These are phyloP conservation scores for Pseudozyma hubeiensis DNA, from an alignment of 1,284 basidiomycete genomes.

Conservation along the genomic window DNA sequence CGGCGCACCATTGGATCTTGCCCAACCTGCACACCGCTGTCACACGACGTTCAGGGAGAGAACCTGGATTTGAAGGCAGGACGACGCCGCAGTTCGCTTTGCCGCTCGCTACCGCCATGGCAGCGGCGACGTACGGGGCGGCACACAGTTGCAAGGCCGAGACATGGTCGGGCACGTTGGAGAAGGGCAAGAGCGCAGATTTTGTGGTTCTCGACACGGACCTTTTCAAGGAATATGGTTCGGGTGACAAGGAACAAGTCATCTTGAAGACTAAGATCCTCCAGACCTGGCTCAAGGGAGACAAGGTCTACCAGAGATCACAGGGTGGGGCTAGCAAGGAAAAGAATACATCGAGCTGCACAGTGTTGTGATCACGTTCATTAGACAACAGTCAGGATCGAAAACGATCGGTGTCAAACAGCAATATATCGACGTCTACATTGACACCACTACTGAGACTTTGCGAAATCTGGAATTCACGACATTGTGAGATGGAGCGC, in stretches of 20 bases:
- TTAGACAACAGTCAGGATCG: too few relatives aligned
- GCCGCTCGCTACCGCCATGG: conserved; percentile 40
- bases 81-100: conserved; percentile 50
- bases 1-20: conserved; percentile 40
- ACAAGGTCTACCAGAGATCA: conserved; percentile 29
- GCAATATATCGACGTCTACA: too few relatives aligned
- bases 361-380: background rate
- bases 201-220: conserved; percentile 51
- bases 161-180: conserved; percentile 31
- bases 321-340: background rate
- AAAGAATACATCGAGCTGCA: background rate
- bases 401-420: too few relatives aligned
- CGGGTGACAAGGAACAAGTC: conserved; percentile 33
- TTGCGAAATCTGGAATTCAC: too few relatives aligned
- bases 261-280: conserved; percentile 39
- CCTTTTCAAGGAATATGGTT: conserved; percentile 34
- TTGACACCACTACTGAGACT: too few relatives aligned
- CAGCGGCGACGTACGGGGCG: conserved; percentile 43
- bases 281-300: conserved; percentile 44
- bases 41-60: conserved; percentile 36
- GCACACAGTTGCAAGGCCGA: conserved; percentile 50
- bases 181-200: conserved; percentile 44
- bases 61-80: conserved; percentile 21
- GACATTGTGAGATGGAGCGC: too few relatives aligned
- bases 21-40: conserved; percentile 48